These are phyloP conservation scores for Taphrina flavorubra DNA, from an alignment of 1,139 yeast genomes.

Conservation along the genomic window DNA sequence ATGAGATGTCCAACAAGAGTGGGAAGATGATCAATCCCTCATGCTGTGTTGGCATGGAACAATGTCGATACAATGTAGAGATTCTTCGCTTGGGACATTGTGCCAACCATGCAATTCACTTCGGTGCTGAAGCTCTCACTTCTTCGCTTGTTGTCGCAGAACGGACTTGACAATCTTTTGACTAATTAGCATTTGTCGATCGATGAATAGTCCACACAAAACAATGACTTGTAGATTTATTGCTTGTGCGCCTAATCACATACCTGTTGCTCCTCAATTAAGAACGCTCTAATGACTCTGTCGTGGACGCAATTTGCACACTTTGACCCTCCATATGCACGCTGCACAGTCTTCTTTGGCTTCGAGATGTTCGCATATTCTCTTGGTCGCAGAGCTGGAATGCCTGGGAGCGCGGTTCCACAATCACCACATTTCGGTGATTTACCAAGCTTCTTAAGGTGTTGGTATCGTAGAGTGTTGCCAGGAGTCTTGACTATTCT, in stretches of 20 bases:
- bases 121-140: background rate
- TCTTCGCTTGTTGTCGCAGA: slow-evolving; percentile 40
- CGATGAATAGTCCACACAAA: background rate
- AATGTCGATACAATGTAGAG: background rate
- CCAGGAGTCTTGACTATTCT: slow-evolving; percentile 99
- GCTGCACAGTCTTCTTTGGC: slow-evolving; percentile 97
- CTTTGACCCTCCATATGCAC: slow-evolving; percentile 99
- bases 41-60: background rate
- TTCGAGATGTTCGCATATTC: slow-evolving; percentile 92
- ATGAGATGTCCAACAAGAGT: too few species aligned
- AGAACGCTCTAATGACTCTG: slow-evolving; percentile 93
- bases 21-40: too few species aligned
- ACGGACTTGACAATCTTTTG: slow-evolving; percentile 39
- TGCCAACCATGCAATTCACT: background rate
- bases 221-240: background rate
- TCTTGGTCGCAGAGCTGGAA: slow-evolving; percentile 95
- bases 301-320: slow-evolving; percentile 98
- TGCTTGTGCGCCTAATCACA: background rate
- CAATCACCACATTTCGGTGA: slow-evolving; percentile 99
- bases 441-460: slow-evolving; percentile 89
- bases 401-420: slow-evolving; percentile 86
- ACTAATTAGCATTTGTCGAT: background rate
- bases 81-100: background rate
- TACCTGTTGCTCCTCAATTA: slow-evolving; percentile 98
- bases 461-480: slow-evolving; percentile 97